Conservation (phyloP, 73 alveolate species). For the Paramecium tetraurelia region DNA sequence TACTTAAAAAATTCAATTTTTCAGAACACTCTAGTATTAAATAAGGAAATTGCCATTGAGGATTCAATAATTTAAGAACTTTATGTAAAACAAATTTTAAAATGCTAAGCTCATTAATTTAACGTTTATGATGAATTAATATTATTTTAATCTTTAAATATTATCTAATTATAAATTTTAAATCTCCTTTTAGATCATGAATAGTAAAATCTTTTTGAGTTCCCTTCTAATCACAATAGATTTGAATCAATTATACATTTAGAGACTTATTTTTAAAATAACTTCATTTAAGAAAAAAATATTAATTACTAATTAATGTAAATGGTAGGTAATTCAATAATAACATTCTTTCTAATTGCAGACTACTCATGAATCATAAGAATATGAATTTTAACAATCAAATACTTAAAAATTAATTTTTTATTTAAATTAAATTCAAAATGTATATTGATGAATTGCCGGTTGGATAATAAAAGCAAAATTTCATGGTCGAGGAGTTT, state of each 20-base stretch:
- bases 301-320: too few species aligned
- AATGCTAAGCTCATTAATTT: neutral
- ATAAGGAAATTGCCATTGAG: neutral
- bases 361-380: neutral
- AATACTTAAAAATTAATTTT: neutral
- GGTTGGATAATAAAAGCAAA: neutral
- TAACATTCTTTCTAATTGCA: too few species aligned
- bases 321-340: too few species aligned
- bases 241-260: neutral
- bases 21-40: neutral
- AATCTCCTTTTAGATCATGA: neutral
- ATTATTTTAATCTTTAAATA: neutral
- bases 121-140: neutral
- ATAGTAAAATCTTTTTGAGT: neutral
- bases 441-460: slow-evolving; percentile 15
- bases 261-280: neutral
- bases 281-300: neutral
- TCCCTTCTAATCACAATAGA: too few species aligned
- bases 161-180: too few species aligned
- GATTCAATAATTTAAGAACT: neutral
- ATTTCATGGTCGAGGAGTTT: neutral
- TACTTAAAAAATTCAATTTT: neutral
- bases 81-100: neutral
- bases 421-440: neutral
- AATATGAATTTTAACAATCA: neutral